Conservation (phyloP, 1,284 basidiomycete species). For the Cryptococcus depauperatus region DNA sequence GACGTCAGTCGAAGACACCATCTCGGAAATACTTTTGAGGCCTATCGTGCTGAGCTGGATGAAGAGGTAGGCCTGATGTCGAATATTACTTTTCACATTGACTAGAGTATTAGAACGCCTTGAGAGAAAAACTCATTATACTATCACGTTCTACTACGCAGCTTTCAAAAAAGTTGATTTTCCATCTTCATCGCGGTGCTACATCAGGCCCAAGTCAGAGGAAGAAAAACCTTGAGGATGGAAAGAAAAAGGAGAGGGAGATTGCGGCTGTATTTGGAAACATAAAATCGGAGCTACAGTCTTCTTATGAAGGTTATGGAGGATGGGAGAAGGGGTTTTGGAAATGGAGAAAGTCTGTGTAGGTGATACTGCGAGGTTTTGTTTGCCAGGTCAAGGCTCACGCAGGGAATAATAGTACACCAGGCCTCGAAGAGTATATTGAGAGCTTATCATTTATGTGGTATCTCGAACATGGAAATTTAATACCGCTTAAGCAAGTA, state of each 20-base stretch:
- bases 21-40: conserved; percentile 35
- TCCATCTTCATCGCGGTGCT: conserved; percentile 74
- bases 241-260: conserved; percentile 60
- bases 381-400: no score
- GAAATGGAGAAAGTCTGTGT: conserved; percentile 68
- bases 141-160: conserved; percentile 71
- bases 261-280: conserved; percentile 59
- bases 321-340: conserved; percentile 53
- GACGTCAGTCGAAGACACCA: conserved; percentile 31
- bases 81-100: not conserved
- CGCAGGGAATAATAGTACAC: conserved; percentile 27
- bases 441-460: conserved; percentile 85
- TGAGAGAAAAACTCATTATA: conserved; percentile 44
- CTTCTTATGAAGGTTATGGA: conserved; percentile 51
- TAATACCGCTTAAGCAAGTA: conserved; percentile 65
- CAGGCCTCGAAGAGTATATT: conserved; percentile 78
- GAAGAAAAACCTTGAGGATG: conserved; percentile 47
- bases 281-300: conserved; percentile 58
- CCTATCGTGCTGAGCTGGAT: conserved; percentile 39
- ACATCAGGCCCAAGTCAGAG: conserved; percentile 26
- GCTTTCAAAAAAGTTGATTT: conserved; percentile 90
- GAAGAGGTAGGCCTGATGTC: conserved; percentile 28
- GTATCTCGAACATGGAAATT: conserved; percentile 64
- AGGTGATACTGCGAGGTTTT: conserved; percentile 40
- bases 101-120: conserved; percentile 33